These are phyloP conservation scores for Coelastrella sp. DNA, from an alignment of 139 green algal genomes.

Conservation along the genomic window DNA sequence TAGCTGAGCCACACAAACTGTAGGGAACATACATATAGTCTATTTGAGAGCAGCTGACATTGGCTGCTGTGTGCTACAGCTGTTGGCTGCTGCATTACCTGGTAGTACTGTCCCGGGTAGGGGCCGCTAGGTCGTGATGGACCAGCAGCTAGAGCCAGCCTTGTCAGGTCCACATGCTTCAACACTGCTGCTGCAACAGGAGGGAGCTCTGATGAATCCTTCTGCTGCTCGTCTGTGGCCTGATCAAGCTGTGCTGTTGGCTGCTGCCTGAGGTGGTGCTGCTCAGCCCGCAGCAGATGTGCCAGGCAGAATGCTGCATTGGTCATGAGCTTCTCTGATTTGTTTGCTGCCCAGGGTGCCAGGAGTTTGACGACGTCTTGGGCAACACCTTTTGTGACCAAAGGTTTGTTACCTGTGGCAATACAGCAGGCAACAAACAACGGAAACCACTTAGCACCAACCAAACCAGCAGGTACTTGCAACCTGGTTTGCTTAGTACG, in stretches of 20 bases:
- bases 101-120: neutral
- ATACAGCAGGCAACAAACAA: neutral
- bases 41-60: no score
- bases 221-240: neutral
- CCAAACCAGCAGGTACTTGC: no score
- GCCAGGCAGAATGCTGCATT: slow-evolving; percentile 15
- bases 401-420: neutral
- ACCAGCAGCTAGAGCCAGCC: neutral
- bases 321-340: neutral
- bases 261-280: neutral
- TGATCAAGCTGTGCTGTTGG: neutral
- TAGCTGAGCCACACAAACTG: no score
- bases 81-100: neutral
- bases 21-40: no score
- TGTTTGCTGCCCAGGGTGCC: neutral
- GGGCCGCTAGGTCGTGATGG: neutral
- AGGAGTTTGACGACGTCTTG: neutral
- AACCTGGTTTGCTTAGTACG: no score
- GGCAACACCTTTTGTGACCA: slow-evolving; percentile 9
- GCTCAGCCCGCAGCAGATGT: slow-evolving; percentile 13
- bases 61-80: no score
- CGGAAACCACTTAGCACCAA: neutral
- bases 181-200: slow-evolving; percentile 33
- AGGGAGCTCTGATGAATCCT: neutral
- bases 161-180: neutral